Evolutionary conservation across 441 rosid species (phyloP).

Genomic region (Gossypium lobatum): DNA sequence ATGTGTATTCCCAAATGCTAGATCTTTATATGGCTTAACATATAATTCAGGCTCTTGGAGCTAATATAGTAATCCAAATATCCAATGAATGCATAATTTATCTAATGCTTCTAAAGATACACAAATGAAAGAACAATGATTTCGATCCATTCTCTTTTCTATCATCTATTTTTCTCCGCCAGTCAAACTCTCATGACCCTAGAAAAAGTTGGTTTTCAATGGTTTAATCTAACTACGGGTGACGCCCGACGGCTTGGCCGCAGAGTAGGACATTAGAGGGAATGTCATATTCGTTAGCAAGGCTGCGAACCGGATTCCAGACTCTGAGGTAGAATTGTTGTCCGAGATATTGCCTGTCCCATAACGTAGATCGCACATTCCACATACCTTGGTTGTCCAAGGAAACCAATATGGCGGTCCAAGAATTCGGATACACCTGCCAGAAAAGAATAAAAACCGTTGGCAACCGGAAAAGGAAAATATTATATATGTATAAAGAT

Average conservation of each 20-base stretch:
- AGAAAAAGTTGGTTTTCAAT: background rate
- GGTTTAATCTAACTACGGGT: conserved; percentile 21
- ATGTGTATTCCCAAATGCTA: too few species aligned
- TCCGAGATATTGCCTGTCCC: conserved; percentile 83
- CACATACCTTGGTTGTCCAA: conserved; percentile 94
- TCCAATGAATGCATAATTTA: background rate
- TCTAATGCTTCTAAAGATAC: conserved; percentile 7
- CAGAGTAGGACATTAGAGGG: conserved; percentile 72
- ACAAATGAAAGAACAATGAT: conserved; percentile 2
- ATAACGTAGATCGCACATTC: conserved; percentile 78
- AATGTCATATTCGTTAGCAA: conserved; percentile 63
- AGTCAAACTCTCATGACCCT: conserved; percentile 41
- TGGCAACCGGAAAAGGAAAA: too few species aligned
- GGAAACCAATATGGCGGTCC: conserved; percentile 73
- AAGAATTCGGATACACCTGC: conserved; percentile 81
- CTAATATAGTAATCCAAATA: background rate
- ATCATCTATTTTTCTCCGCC: conserved; percentile 2
- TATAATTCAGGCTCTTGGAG: background rate
- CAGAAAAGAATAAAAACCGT: background rate
- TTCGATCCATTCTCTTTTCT: background rate
- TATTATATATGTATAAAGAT: too few species aligned
- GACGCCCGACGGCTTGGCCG: conserved; percentile 69
- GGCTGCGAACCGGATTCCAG: conserved; percentile 49
- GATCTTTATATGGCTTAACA: background rate
- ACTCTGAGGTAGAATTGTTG: conserved; percentile 82